Base-by-base conservation (phyloP, 1,284 basidiomycete species). In the Boletus sp. region DNA sequence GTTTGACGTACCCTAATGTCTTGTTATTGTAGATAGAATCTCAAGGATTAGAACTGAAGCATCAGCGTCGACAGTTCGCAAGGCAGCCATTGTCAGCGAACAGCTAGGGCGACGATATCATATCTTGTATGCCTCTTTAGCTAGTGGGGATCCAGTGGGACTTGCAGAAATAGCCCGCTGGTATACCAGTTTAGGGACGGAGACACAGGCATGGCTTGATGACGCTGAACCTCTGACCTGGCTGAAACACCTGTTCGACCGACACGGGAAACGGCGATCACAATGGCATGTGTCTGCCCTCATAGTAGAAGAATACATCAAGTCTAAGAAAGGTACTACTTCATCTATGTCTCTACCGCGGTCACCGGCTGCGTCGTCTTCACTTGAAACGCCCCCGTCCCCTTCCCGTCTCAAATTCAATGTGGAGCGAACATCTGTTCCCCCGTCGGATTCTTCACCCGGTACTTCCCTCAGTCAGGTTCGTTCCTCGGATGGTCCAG, bases 221-320 rank as follows among this genome's bases (percentile, higher is more conserved):
- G 81, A 80, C 56, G 79, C 81, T 3, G 89, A 91, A 67, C 88
- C 89, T 17, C 77, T 88, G 56, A 85, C 85, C 8, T 91, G 88
- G 90, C 72, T 90, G 31, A 88, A 85, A 67, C 86, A 90, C 69
- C 76, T 83, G 19, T 67, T 84, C 57, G 82, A 85, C 51, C 83
- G 79, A 62, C 75, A 74, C 30, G 71, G 74, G 40, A 72, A 68
- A 47, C 74, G 65, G 48, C 79, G 81, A 43, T 77, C 80, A 43
- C 80, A 81, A 14, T 87, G 88, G 86, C 79, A 86, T 70, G 67
- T 91, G 47, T 84, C 89, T 19, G 89, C 90, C 2, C 74, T 87
- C 53, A 82, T 89, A 16, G 78, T 87, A 62, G 87, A 90, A 71
- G 85, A 89, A 68, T 89, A 83, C 71, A 33, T 76, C 71, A 44